Evolutionary conservation across 2,329 filamentous ascomycete genomes (phyloP).

Genomic region (Apiospora pterosperma): DNA sequence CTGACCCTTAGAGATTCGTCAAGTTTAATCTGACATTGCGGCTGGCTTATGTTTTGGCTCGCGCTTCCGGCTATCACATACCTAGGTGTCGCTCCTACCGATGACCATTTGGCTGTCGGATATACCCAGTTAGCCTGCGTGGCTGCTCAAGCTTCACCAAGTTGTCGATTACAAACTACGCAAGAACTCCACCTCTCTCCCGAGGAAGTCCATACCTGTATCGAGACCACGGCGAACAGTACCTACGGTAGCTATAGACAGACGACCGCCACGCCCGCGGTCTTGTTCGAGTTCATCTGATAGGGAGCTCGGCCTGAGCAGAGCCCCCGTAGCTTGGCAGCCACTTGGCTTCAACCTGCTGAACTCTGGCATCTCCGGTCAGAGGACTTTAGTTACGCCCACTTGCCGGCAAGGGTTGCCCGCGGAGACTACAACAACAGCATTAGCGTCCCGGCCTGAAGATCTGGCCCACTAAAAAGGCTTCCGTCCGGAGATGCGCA

Average conservation of each 20-base stretch:
- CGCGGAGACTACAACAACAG: slow-evolving; percentile 18
- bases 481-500: slow-evolving; percentile 22
- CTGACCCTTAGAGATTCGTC: neutral
- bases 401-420: slow-evolving; percentile 15
- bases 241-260: neutral
- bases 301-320: neutral
- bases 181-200: neutral
- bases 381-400: neutral
- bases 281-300: neutral
- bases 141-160: neutral
- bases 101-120: neutral
- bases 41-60: neutral
- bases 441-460: slow-evolving; percentile 12
- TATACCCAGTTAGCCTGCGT: neutral
- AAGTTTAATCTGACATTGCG: neutral
- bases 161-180: neutral
- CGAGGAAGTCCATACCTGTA: no score
- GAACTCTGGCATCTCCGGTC: slow-evolving; percentile 3
- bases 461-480: slow-evolving; percentile 14
- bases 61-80: neutral
- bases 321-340: neutral
- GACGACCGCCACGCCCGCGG: neutral
- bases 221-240: neutral
- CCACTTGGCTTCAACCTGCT: neutral
- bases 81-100: neutral